Conservation (phyloP, 345 rosid genomes). For the Aethionema arabicum region DNA sequence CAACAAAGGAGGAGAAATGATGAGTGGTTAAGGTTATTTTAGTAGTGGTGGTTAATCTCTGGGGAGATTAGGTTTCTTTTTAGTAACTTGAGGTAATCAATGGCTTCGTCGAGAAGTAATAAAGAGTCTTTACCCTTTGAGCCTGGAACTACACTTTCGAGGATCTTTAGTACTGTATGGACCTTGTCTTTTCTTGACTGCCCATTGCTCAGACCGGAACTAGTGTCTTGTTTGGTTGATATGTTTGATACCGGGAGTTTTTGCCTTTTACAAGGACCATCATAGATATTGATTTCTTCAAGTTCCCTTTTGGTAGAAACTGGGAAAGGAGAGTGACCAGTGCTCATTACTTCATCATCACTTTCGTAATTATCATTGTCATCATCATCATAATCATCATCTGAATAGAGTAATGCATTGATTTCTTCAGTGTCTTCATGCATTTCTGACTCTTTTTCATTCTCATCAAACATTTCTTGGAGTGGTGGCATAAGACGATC, state of each 20-base stretch:
- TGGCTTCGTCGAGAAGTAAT: constrained; percentile 66
- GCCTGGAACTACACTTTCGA: constrained; percentile 63
- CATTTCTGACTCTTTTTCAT: constrained; percentile 64
- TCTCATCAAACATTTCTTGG: constrained; percentile 43
- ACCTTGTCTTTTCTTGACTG: constrained; percentile 45
- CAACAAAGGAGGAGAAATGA: constrained; percentile 5
- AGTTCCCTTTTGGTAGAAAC: constrained; percentile 40
- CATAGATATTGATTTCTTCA: constrained; percentile 44
- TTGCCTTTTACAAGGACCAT: constrained; percentile 63
- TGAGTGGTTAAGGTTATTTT: constrained; percentile 5
- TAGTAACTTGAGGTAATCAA: constrained; percentile 60
- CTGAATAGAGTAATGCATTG: constrained; percentile 88
- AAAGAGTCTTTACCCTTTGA: constrained; percentile 65
- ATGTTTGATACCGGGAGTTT: constrained; percentile 42
- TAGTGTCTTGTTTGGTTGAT: constrained; percentile 37
- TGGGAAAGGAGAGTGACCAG: constrained; percentile 73
- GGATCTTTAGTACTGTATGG: constrained; percentile 43
- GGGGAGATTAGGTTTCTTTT: constrained; percentile 50
- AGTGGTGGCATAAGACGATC: constrained; percentile 28
- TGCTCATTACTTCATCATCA: constrained; percentile 85
- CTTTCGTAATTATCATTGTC: constrained; percentile 45
- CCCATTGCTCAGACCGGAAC: constrained; percentile 38
- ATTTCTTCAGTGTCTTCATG: constrained; percentile 96
- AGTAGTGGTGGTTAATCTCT: constrained; percentile 37
- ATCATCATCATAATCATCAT: constrained; percentile 47